Evolutionary conservation across 129 eudicot species (phyloP), one percentile per base, ranked within the genome.

Genomic region (Flaveria bidentis): DNA sequence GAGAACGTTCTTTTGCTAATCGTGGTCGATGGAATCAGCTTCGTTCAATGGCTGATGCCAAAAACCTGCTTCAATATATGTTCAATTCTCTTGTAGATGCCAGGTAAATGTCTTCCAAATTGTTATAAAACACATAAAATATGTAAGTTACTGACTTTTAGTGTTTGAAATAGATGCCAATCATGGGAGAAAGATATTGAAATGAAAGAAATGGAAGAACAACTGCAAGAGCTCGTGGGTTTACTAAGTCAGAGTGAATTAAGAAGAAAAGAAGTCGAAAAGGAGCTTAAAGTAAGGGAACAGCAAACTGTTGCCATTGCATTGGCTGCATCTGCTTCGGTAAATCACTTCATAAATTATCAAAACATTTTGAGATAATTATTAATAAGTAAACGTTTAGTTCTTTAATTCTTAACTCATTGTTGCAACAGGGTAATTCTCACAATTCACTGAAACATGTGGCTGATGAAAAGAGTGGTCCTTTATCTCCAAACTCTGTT

Each of bases 41-140:
- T 15, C 97, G 99, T 2, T 89, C 99, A 47, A 91, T 94, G 97
- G 97, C 90, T 39, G 99, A 94, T 83, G 99, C 99, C n/a, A 94
- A 91, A 73, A 86, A 83, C 77, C 77, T 91, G 60, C 96, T 94
- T 51, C 99, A 94, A 52, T 86, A 88, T 78, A 94, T 91, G 96
- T 91, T 91, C 76, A 86, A 91, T 67, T 86, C 92, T 71, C 88
- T 94, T 46, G 96, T 82, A 51, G 96, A 94, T 68, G 86, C 99
- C 33, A 87, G 92, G 97, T 91, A 57, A 39, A 71, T 36, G 18
- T 52, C 16, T 16, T 70, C 41, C 62, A 28, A 10, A 20, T 36
- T 68, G 46, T 14, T 52, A 61, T 22, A 28, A 41, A 18, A 20
- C 65, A 3, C 41, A 14, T 52, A 22, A 45, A 20, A 39, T 33